Percentiles rank a stretch among this genome's conserved stretches.
Evolutionary conservation across 176 grass and related monocot species (phyloP).

Genomic region (Carex myosuroides): DNA sequence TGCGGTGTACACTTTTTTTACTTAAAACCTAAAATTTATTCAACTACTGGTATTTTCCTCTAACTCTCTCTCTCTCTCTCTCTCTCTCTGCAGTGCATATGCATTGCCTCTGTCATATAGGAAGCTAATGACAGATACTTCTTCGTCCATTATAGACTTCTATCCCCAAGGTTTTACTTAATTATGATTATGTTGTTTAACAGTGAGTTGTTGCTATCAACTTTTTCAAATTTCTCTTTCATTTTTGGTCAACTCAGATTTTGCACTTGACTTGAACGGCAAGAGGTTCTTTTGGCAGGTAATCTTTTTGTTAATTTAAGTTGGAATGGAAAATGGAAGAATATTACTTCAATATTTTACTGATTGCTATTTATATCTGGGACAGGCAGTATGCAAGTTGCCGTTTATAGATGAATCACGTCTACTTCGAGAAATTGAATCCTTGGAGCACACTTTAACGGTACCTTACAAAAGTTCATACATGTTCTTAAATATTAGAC

Average conservation of each 20-base stretch:
- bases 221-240: not conserved
- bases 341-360: not conserved
- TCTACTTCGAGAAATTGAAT: constrained; percentile 34
- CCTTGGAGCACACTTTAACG: constrained; percentile 31
- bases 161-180: constrained; percentile 38
- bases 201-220: not conserved
- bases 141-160: constrained; percentile 38
- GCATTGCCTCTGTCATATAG: constrained; percentile 37
- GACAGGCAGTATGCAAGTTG: constrained; percentile 39
- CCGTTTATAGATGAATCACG: constrained; percentile 41
- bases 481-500: not conserved
- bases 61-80: not conserved
- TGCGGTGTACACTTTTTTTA: not conserved
- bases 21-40: not conserved
- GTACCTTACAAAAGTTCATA: constrained; percentile 15
- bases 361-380: not conserved
- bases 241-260: constrained; percentile 27
- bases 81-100: constrained; percentile 26
- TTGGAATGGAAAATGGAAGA: not conserved
- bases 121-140: constrained; percentile 39
- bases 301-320: constrained; percentile 6
- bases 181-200: not conserved
- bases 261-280: constrained; percentile 40
- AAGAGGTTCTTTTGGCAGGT: constrained; percentile 38
- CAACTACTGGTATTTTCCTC: not conserved